Base-by-base conservation (phyloP, 805 yeast species). In the Schwanniomyces occidentalis region DNA sequence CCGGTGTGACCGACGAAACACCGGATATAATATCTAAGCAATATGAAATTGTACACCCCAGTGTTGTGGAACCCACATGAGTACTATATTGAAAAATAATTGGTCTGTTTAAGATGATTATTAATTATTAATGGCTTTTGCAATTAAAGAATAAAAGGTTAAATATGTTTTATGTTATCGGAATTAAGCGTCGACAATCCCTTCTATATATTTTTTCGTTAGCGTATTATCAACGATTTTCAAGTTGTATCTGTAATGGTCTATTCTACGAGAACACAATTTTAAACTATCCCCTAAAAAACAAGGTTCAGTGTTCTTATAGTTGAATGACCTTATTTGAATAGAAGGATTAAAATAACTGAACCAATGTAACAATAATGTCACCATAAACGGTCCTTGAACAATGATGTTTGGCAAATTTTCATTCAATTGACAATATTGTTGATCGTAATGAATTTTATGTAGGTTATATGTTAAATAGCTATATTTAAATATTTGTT, bases 381-480 rank as follows among this genome's bases (percentile, higher is more conserved):
- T 79, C 1, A 85, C 73, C 38, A 85, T 63, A 34, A 90, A 65
- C 0, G 97, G 96, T 0, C 96, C 99, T 28, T 86, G 95, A 0
- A 83, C 80, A 1, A 91, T 61, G 0, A 81, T 56, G 22, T 68
- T 65, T 0, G 82, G 80, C 32, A 87, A 75, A 1, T 75, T 69
- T 50, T 91, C 98, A 2, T 48, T 37, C 13, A 30, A n/a, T 3
- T 35, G 46, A 6, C 87, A 71, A 53, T 85, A 86, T 1, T 44
- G 44, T 5, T 57, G 54, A 51, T 86, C 85, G 56, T 79, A 81
- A 60, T 91, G 99, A 24, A 91, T 86, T 38, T 74, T 72, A 58
- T 91, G 99, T 3, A 95, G 71, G 54, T 91, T 91, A 61, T 80
- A 81, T 1, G 93, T 81, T 34, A 93, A 56, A 8, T 86, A 82